Percentiles rank a stretch among this genome's conserved stretches.
Evolutionary conservation across 495 filamentous ascomycete genomes (phyloP).

Genomic region (Aspergillus bridgeri): DNA sequence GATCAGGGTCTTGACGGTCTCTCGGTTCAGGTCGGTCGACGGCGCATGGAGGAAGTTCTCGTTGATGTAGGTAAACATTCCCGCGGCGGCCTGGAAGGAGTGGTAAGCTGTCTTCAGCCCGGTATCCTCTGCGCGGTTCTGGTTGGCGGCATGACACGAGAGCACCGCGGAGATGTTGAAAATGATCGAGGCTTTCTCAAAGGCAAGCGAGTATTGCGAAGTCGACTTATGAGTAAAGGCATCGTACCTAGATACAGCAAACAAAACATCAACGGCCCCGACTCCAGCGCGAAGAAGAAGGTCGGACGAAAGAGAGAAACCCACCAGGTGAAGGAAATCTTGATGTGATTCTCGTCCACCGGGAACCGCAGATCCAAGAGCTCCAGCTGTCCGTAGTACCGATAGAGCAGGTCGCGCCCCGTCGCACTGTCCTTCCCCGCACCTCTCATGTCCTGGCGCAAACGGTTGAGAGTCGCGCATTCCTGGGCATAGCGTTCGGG

Average conservation of each 20-base stretch:
- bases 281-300: not conserved
- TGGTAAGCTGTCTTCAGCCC: slow-evolving; percentile 96
- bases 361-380: slow-evolving; percentile 92
- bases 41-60: slow-evolving; percentile 98
- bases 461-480: slow-evolving; percentile 91
- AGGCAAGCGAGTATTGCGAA: slow-evolving; percentile 91
- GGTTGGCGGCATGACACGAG: slow-evolving; percentile 91
- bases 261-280: slow-evolving; percentile 3
- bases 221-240: slow-evolving; percentile 97
- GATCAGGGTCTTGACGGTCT: slow-evolving; percentile 94
- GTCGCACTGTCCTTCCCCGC: slow-evolving; percentile 96
- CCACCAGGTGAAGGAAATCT: slow-evolving; percentile 98
- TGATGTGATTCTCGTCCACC: slow-evolving; percentile 97
- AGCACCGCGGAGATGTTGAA: slow-evolving; percentile 99
- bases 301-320: slow-evolving; percentile 12
- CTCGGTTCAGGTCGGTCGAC: slow-evolving; percentile 87
- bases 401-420: slow-evolving; percentile 87
- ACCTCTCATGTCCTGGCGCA: slow-evolving; percentile 97
- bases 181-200: slow-evolving; percentile 98
- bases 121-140: slow-evolving; percentile 85
- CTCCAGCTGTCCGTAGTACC: slow-evolving; percentile 97
- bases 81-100: slow-evolving; percentile 95
- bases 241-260: slow-evolving; percentile 70
- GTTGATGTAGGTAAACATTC: slow-evolving; percentile 99
- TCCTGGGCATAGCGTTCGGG: slow-evolving; percentile 92